phyloP scores from a whole-genome alignment of 257 asterid genomes.

The Solanum commersonii region DNA sequence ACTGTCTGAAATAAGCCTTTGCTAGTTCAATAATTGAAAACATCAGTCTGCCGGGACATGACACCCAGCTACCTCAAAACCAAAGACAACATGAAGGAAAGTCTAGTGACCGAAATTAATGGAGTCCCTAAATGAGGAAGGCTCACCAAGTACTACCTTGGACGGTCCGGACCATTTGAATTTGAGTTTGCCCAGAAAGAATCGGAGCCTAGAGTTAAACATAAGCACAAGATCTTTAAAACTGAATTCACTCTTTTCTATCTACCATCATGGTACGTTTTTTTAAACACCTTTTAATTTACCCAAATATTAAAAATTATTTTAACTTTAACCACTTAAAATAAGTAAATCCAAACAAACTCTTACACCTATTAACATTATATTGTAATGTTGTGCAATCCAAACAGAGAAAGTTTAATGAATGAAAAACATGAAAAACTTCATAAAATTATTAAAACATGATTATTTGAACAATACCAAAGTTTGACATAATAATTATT shows the following conservation, averaged over 20 bases:
- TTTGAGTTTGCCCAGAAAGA: not conserved
- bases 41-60: not conserved
- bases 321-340: not conserved
- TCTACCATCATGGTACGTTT: not conserved
- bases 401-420: not conserved
- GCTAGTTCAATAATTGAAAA: too few relatives aligned
- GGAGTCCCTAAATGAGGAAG: not conserved
- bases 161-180: too few relatives aligned
- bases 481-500: conserved; percentile 1
- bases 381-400: not conserved
- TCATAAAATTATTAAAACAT: not conserved
- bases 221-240: not conserved
- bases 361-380: too few relatives aligned
- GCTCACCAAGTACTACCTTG: not conserved
- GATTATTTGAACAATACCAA: not conserved
- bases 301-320: too few relatives aligned
- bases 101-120: too few relatives aligned
- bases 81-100: not conserved
- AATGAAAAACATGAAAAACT: not conserved
- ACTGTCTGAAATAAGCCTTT: not conserved
- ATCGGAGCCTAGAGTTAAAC: not conserved
- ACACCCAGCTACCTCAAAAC: not conserved
- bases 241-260: too few relatives aligned
- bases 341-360: not conserved
- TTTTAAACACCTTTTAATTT: not conserved